Base-by-base conservation (phyloP, 2,329 filamentous ascomycete genomes). In the Xylariaceae sp. region DNA sequence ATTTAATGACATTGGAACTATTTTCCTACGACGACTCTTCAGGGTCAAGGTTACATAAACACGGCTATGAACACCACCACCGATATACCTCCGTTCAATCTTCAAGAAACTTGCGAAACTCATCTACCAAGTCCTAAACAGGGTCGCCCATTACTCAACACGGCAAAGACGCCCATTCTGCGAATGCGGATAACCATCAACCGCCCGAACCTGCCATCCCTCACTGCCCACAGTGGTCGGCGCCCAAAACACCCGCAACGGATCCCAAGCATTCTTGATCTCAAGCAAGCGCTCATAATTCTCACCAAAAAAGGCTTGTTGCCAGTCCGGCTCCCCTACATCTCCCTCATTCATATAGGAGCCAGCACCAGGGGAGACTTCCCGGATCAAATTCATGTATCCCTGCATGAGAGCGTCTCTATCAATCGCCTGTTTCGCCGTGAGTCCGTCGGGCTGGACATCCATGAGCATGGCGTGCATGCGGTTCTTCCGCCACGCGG, bases 271-370 rank as follows among this genome's bases (percentile, higher is more conserved):
- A 40, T 71, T 63, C 73, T 84, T 84, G 31, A 83, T 69, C 13
- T 48, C 40, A 18, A 73, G 55, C 43, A 80, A 57, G 16, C 59
- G 62, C 6, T 59, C 59, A 57, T 79, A 80, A 48, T 79, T 74
- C 6, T 39, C 54, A 6, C 78, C 78, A 60, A 70, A 81, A 63
- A 80, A 80, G 2, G 62, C 66, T 36, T 73, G 58, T 60, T 78
- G 67, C 59, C 70, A 81, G 48, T 77, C 58, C 2, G 71, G 71
- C 62, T 80, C 71, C 43, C 70, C 69, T 28, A 76, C 75, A 60
- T 82, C 75, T 0, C 73, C 76, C 68, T 84, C 80, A 53, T 80
- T 80, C 68, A 78, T 68, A 54, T 80, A 80, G 2, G 74, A 68
- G 3, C 76, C 76, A 5, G 66, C 65, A 0, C 68, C 71, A 1